These are phyloP conservation scores for Cladochytrium replicatum DNA, from an alignment of 192 early-diverging fungal genomes.

Conservation along the genomic window DNA sequence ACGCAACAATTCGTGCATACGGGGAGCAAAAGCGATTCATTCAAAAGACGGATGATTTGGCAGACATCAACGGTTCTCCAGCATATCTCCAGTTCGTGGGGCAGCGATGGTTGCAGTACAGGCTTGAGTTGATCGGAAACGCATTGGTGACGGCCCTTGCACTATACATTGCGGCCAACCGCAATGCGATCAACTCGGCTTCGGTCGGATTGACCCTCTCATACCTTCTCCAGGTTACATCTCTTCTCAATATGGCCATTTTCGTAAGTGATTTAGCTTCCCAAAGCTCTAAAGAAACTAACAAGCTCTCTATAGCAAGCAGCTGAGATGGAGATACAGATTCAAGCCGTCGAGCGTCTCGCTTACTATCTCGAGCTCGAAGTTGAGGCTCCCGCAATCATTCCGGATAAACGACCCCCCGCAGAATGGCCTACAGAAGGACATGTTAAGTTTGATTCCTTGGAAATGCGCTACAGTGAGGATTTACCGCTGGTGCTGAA, in stretches of 20 bases:
- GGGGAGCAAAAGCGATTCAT: slow-evolving; percentile 56
- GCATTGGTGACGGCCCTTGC: too few relatives aligned
- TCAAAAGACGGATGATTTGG: slow-evolving; percentile 40
- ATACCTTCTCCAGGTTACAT: slow-evolving; percentile 80
- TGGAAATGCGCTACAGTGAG: slow-evolving; percentile 67
- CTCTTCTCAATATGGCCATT: slow-evolving; percentile 72
- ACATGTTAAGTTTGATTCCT: slow-evolving; percentile 50
- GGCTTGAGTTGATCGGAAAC: too few relatives aligned
- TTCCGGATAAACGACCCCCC: slow-evolving; percentile 43
- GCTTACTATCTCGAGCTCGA: slow-evolving; percentile 55
- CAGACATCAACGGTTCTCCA: slow-evolving; percentile 57
- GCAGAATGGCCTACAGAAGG: slow-evolving; percentile 56
- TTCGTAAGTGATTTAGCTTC: slow-evolving; percentile 48
- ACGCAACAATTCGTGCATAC: slow-evolving; percentile 66
- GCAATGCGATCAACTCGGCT: slow-evolving; percentile 71
- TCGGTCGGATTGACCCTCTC: slow-evolving; percentile 77
- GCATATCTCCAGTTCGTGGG: slow-evolving; percentile 52
- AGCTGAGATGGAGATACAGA: slow-evolving; percentile 71
- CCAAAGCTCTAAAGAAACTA: too few relatives aligned
- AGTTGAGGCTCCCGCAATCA: slow-evolving; percentile 54
- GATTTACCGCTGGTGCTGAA: slow-evolving; percentile 53
- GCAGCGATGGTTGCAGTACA: slow-evolving; percentile 47
- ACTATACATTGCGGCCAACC: too few relatives aligned
- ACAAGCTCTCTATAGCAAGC: too few relatives aligned
- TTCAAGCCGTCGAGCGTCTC: slow-evolving; percentile 84